phyloP scores from a whole-genome alignment of 2,329 filamentous ascomycete genomes.

The Ceratocystis cubensis region DNA sequence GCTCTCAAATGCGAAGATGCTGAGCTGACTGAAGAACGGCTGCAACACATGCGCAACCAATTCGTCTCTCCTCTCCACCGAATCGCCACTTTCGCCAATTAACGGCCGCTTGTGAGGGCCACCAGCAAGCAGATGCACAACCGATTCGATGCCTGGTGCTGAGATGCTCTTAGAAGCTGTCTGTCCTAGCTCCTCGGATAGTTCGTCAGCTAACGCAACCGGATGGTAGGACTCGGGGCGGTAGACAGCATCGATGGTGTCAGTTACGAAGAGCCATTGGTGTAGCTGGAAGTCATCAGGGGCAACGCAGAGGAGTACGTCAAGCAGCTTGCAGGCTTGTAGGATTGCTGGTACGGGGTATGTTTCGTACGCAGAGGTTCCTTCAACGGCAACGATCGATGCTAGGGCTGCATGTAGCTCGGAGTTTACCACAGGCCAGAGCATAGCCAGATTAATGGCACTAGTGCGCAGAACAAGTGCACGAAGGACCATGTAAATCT shows the following conservation, averaged over 20 bases:
- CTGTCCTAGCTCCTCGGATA: constrained; percentile 61
- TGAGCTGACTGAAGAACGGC: constrained; percentile 83
- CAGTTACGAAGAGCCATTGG: constrained; percentile 94
- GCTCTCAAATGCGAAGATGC: constrained; percentile 85
- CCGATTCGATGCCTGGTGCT: constrained; percentile 28
- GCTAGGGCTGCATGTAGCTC: constrained; percentile 72
- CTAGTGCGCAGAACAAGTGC: constrained; percentile 69
- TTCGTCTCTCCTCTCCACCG: constrained; percentile 49
- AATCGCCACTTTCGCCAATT: constrained; percentile 40
- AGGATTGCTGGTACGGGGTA: constrained; percentile 68
- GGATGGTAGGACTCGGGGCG: constrained; percentile 56
- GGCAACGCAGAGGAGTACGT: constrained; percentile 70
- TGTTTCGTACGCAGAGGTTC: constrained; percentile 51
- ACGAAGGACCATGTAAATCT: constrained; percentile 79
- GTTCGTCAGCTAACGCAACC: constrained; percentile 68
- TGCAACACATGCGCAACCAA: constrained; percentile 65
- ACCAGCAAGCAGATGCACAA: constrained; percentile 28
- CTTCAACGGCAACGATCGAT: constrained; percentile 56
- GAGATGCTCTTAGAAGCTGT: constrained; percentile 23
- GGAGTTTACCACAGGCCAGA: constrained; percentile 83
- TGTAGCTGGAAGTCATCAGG: constrained; percentile 97
- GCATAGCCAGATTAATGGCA: constrained; percentile 62
- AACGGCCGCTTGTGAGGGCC: constrained; percentile 36
- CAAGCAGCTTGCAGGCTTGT: constrained; percentile 87
- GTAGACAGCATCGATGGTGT: constrained; percentile 93